Conservation (phyloP, 164 flowering plant genomes). For the Magnolia sinica region DNA sequence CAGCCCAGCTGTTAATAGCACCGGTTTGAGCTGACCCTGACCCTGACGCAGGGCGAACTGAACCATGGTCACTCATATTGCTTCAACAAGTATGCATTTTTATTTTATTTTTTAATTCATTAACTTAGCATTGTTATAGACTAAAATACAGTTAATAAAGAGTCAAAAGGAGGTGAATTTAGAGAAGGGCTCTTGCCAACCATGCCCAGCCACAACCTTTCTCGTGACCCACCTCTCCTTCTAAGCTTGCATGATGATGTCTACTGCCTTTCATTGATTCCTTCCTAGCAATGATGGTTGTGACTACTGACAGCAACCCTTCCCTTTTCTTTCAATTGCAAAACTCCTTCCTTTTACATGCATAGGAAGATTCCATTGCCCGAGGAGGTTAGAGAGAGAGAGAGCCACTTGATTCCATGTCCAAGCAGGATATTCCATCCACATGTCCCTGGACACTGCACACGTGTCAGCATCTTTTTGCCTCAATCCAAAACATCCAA, state of each 20-base stretch:
- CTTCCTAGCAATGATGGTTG: conserved; percentile 32
- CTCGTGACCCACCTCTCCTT: conserved; percentile 35
- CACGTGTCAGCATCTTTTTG: no score
- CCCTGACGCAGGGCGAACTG: no score
- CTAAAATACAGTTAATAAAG: neutral
- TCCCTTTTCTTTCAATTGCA: conserved; percentile 5
- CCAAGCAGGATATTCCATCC: no score
- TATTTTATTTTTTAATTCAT: no score
- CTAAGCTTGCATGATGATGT: conserved; percentile 36
- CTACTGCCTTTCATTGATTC: conserved; percentile 23
- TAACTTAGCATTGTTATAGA: no score
- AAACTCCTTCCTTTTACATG: conserved; percentile 17
- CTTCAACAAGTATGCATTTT: no score
- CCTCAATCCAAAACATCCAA: neutral
- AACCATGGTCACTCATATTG: no score
- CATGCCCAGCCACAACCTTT: conserved; percentile 35
- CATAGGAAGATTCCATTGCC: conserved; percentile 42
- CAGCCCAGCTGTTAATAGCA: no score
- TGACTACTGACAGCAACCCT: conserved; percentile 16
- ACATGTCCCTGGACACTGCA: no score
- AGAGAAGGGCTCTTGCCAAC: conserved; percentile 34
- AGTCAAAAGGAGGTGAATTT: conserved; percentile 28
- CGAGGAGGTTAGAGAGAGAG: conserved; percentile 20
- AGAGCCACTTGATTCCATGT: neutral
- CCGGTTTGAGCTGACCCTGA: no score